Evolutionary conservation across 768 basidiomycete species (phyloP).

Genomic region (Amanita pallidorosea): DNA sequence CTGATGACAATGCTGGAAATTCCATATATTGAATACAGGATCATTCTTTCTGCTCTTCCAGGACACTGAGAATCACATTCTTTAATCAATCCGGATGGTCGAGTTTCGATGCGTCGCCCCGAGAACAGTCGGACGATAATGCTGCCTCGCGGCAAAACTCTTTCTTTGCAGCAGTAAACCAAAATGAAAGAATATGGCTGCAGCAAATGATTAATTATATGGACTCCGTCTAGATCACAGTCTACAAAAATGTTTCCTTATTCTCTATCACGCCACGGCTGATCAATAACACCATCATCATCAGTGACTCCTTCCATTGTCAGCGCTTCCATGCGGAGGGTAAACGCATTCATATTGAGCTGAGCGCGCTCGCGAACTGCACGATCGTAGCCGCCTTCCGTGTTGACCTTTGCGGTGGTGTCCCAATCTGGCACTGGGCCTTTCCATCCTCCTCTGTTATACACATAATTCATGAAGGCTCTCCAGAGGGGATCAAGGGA

Average conservation of each 20-base stretch:
- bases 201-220: no score
- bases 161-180: no score
- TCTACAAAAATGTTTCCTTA: not conserved
- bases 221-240: no score
- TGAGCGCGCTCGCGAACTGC: conserved; percentile 14
- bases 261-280: not conserved
- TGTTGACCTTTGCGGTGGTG: conserved; percentile 16
- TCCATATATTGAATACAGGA: no score
- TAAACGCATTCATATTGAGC: conserved; percentile 23
- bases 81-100: no score
- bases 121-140: no score
- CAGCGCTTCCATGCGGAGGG: conserved; percentile 16
- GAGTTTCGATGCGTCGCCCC: no score
- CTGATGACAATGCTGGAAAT: no score
- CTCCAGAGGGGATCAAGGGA: conserved; percentile 57
- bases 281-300: conserved; percentile 12
- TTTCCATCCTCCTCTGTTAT: conserved; percentile 41
- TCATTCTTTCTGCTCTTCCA: no score
- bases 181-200: no score
- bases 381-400: conserved; percentile 14
- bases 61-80: no score
- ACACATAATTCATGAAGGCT: conserved; percentile 45
- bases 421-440: conserved; percentile 39
- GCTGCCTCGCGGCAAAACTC: no score
- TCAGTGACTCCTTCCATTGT: conserved; percentile 9